These are phyloP conservation scores for Aegle marmelos DNA, from an alignment of 345 rosid genomes.

Conservation along the genomic window DNA sequence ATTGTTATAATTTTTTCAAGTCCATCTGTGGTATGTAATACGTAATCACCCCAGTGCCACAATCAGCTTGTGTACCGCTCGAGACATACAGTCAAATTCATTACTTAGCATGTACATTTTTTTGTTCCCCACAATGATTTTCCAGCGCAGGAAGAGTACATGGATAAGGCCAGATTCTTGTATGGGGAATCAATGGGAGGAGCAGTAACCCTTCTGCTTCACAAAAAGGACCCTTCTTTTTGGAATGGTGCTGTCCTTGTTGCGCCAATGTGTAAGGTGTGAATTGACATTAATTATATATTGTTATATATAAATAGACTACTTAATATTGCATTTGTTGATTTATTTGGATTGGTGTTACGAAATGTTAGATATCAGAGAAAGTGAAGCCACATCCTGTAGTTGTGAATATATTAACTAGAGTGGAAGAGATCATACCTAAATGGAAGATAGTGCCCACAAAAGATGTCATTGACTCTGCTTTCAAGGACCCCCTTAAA, in stretches of 20 bases:
- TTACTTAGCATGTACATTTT: too few relatives aligned
- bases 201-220: constrained; percentile 81
- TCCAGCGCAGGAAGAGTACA: constrained; percentile 68
- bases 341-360: background rate
- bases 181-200: constrained; percentile 99
- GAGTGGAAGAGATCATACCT: constrained; percentile 83
- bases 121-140: background rate
- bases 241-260: constrained; percentile 90
- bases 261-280: constrained; percentile 99
- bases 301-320: too few relatives aligned
- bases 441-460: constrained; percentile 98
- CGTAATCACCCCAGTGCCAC: background rate
- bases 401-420: constrained; percentile 71
- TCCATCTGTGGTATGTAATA: constrained; percentile 55
- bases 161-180: constrained; percentile 75
- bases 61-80: background rate
- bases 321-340: background rate
- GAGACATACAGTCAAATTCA: background rate
- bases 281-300: background rate
- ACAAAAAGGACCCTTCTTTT: constrained; percentile 72
- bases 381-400: constrained; percentile 90
- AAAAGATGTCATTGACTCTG: constrained; percentile 76
- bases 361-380: constrained; percentile 68
- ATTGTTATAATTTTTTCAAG: constrained; percentile 71
- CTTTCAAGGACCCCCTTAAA: constrained; percentile 79